Evolutionary conservation across 2,329 filamentous ascomycete genomes (phyloP), one percentile per base, ranked within the genome.

Genomic region (Penicillium sp.): DNA sequence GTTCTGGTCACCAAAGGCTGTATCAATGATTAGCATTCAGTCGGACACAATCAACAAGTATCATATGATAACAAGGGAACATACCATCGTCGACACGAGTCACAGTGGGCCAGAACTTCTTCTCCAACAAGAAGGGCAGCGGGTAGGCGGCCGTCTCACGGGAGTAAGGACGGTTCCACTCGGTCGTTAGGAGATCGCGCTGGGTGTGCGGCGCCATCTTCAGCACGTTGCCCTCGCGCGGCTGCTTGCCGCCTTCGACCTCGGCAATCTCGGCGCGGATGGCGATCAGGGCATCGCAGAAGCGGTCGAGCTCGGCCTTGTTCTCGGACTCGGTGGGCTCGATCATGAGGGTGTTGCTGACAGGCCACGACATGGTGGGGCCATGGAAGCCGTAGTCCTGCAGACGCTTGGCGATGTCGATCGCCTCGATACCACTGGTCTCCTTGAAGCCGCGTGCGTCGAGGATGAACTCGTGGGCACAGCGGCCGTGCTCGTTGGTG

Each of bases 351-450:
- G 91, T 96, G 70, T 94, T 94, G 36, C 87, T 79, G 2, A 97
- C 89, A 1, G 91, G 91, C 87, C 87, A 96, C 63, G 83, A 89
- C 91, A 97, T 96, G 37, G 91, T 97, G 0, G 91, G 91, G 1
- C 90, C 87, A 68, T 97, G 91, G 79, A 97, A 97, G 28, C 91
- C 91, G 63, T 94, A 97, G 64, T 97, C 91, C 69, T 96, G 90
- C 14, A 97, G 80, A 48, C 91, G 87, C 77, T 97, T 97, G 59
- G 91, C 91, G 51, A 97, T 86, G 61, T 97, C 91, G 55, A 95
- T 93, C 19, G 86, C 91, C 70, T 96, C 90, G 55, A 97, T 73
- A 17, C 87, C 88, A 5, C 85, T 81, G 1, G 81, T 80, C 38
- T 90, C 84, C 62, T 87, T 86, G 76, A 96, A 95, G 16, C 81